These are phyloP conservation scores for Dothiorella sarmentorum DNA, from an alignment of 2,329 filamentous ascomycete species.

Conservation along the genomic window DNA sequence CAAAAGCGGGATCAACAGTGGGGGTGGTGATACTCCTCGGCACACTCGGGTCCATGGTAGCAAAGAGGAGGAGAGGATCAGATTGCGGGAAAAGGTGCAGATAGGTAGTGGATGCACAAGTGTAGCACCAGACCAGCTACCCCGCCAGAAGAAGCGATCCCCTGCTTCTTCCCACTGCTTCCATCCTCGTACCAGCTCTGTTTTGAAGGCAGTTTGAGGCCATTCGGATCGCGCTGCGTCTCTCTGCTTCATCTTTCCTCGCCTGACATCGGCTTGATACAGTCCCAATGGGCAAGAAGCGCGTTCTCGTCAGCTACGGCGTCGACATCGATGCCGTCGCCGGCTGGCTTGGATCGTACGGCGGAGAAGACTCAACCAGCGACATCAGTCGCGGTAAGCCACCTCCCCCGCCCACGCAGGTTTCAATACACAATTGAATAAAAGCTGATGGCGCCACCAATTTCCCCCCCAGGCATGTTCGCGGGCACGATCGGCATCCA, in stretches of 20 bases:
- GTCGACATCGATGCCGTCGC: constrained; percentile 73
- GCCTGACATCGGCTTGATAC: not conserved
- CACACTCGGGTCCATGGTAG: no score
- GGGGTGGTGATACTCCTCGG: not conserved
- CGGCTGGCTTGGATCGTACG: constrained; percentile 73
- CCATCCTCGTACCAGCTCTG: no score
- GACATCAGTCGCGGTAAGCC: constrained; percentile 65
- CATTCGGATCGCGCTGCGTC: no score
- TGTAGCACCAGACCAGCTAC: no score
- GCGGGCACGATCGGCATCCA: constrained; percentile 65
- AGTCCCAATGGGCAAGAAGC: constrained; percentile 46
- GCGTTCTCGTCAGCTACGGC: constrained; percentile 59
- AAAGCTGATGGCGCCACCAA: not conserved
- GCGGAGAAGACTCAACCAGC: constrained; percentile 67
- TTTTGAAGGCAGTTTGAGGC: not conserved
- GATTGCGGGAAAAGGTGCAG: no score
- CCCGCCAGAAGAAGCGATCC: not conserved
- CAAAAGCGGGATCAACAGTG: not conserved
- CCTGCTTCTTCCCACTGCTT: not conserved
- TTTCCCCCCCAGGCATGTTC: constrained; percentile 54
- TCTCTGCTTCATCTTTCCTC: no score
- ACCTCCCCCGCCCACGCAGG: not conserved
- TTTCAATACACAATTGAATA: not conserved
- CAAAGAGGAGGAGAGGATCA: no score
- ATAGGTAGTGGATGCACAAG: no score